Percentiles rank a stretch among this genome's conserved stretches.
Conservation (phyloP, 2,329 filamentous ascomycete genomes). For the Coleophoma eucalyptorum region DNA sequence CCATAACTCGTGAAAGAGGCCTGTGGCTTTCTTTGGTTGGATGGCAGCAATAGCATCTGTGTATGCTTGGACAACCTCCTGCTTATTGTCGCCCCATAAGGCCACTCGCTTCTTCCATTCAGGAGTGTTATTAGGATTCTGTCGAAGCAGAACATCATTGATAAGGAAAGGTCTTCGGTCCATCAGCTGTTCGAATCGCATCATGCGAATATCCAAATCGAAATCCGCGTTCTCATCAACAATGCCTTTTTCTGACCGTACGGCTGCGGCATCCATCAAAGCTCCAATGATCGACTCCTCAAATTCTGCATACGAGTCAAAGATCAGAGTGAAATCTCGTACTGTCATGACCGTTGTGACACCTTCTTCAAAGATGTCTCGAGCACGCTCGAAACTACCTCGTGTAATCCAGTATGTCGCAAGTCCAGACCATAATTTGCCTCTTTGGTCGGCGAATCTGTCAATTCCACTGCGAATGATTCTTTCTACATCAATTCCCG, state of each 20-base stretch:
- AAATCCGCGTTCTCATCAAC: conserved; percentile 83
- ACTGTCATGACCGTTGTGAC: conserved; percentile 99
- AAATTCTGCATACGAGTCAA: conserved; percentile 94
- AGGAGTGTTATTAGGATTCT: conserved; percentile 92
- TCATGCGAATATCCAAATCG: conserved; percentile 93
- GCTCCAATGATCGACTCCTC: conserved; percentile 93
- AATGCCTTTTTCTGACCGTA: conserved; percentile 73
- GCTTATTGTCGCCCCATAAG: conserved; percentile 90
- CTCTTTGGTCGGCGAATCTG: conserved; percentile 88
- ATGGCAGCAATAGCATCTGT: conserved; percentile 91
- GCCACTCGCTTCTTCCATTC: conserved; percentile 98
- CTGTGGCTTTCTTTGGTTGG: conserved; percentile 88
- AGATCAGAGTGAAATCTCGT: conserved; percentile 92
- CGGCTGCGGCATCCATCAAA: conserved; percentile 83
- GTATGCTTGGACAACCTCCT: conserved; percentile 90
- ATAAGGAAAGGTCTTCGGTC: conserved; percentile 92
- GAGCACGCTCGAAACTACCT: conserved; percentile 86
- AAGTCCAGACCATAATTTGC: conserved; percentile 90
- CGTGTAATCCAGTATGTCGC: conserved; percentile 96
- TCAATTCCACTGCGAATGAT: conserved; percentile 91
- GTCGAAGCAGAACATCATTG: conserved; percentile 90
- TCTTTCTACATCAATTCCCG: conserved; percentile 83
- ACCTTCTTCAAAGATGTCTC: conserved; percentile 93
- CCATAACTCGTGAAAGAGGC: conserved; percentile 94
- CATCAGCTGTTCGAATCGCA: conserved; percentile 98